Percentiles rank a stretch among this genome's conserved stretches.
Evolutionary conservation across 352 stramenopile genomes (phyloP).

Genomic region (Globisporangium mamillatum): DNA sequence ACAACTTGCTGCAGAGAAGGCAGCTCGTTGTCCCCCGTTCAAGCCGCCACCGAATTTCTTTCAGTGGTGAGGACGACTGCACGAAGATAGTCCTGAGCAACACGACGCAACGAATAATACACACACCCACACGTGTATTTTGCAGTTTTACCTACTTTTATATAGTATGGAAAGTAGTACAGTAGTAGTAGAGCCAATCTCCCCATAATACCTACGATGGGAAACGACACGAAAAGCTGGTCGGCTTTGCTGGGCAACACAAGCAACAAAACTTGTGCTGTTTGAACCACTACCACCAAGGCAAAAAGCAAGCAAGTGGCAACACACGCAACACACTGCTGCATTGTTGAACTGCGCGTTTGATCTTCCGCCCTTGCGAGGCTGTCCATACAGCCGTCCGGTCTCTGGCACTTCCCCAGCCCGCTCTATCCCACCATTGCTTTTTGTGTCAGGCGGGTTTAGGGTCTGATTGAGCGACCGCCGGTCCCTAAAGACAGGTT

Average conservation of each 20-base stretch:
- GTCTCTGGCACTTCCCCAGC: constrained; percentile 2
- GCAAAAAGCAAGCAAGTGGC: background rate
- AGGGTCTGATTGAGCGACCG: background rate
- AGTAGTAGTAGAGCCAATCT: background rate
- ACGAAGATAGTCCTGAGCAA: background rate
- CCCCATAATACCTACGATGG: background rate
- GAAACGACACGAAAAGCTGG: background rate
- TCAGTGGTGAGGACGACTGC: background rate
- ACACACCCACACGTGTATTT: background rate
- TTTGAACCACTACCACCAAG: background rate
- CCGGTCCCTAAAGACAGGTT: background rate
- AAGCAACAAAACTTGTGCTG: background rate
- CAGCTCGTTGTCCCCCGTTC: background rate
- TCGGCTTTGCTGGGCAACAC: background rate
- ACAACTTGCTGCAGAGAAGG: constrained; percentile 1
- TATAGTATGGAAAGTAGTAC: too few species aligned
- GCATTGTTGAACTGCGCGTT: background rate
- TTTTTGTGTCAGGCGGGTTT: background rate
- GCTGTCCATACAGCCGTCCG: background rate
- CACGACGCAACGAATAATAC: background rate
- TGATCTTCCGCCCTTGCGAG: constrained; percentile 14
- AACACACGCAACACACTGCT: background rate
- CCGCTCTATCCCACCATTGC: constrained; percentile 11
- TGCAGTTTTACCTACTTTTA: too few species aligned
- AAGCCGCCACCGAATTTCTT: constrained; percentile 1